Evolutionary conservation across 371 early-diverging fungal species (phyloP).

Genomic region (Apophysomyces trapeziformis): DNA sequence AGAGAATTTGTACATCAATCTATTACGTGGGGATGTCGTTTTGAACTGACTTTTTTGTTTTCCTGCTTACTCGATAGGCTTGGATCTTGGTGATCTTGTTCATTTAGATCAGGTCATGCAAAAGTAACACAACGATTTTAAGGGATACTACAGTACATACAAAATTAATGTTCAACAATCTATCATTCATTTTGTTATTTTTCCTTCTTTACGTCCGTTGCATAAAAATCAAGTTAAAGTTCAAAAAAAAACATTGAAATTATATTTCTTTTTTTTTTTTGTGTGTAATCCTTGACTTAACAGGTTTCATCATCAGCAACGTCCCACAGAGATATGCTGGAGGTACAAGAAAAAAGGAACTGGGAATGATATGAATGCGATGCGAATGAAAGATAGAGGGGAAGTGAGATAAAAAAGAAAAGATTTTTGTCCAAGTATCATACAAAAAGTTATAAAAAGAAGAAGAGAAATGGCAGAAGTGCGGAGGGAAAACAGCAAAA

Average conservation of each 20-base stretch:
- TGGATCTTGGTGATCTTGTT: background rate
- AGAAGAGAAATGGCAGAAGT: background rate
- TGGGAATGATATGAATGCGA: slow-evolving; percentile 11
- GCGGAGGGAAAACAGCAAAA: background rate
- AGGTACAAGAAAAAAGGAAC: background rate
- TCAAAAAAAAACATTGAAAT: too few species aligned
- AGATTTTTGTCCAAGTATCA: slow-evolving; percentile 5
- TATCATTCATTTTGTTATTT: background rate
- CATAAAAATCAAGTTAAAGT: background rate
- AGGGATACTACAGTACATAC: too few species aligned
- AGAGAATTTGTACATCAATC: too few species aligned
- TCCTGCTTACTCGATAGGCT: background rate
- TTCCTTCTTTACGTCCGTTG: background rate
- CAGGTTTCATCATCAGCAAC: background rate
- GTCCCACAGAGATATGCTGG: slow-evolving; percentile 3
- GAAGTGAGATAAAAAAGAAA: slow-evolving; percentile 5
- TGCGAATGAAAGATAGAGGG: slow-evolving; percentile 12
- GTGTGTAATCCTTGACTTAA: background rate
- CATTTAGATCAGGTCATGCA: background rate
- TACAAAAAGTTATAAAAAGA: slow-evolving; percentile 2
- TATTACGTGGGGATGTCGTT: too few species aligned
- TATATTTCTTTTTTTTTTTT: background rate
- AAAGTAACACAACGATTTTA: background rate
- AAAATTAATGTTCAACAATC: background rate
- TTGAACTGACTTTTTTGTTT: too few species aligned